These are phyloP conservation scores for Uncinocarpus reesii DNA, from an alignment of 2,329 filamentous ascomycete genomes.

Conservation along the genomic window DNA sequence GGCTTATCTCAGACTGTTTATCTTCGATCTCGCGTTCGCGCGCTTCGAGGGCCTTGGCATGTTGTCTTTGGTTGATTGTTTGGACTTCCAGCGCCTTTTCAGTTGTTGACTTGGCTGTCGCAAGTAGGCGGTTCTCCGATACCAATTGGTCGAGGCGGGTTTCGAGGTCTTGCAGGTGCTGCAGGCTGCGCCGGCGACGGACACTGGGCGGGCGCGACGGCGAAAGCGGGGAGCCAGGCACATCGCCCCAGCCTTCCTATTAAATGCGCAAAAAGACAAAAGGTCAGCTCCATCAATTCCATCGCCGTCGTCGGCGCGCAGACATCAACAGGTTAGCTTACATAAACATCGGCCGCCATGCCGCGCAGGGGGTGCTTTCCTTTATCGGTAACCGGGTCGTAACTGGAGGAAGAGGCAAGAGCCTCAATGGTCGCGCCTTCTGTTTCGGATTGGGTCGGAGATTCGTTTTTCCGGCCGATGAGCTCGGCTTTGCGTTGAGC, in stretches of 20 bases:
- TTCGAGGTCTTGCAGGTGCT: constrained; percentile 81
- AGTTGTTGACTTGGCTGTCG: constrained; percentile 59
- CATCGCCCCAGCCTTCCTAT: constrained; percentile 89
- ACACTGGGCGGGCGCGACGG: constrained; percentile 87
- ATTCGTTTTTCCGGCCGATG: constrained; percentile 13
- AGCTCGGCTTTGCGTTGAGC: constrained; percentile 43
- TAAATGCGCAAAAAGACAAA: constrained; percentile 20
- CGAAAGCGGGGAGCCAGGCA: constrained; percentile 71
- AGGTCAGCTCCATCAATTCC: constrained; percentile 13
- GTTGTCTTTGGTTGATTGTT: constrained; percentile 45
- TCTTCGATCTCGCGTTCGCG: constrained; percentile 63
- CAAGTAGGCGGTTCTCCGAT: constrained; percentile 66
- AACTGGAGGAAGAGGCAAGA: constrained; percentile 44
- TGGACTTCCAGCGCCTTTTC: constrained; percentile 54
- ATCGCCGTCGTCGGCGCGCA: constrained; percentile 11
- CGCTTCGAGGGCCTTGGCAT: constrained; percentile 49
- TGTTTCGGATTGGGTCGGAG: constrained; percentile 14
- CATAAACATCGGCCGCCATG: constrained; percentile 80
- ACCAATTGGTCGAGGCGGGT: constrained; percentile 70
- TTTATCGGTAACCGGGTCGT: constrained; percentile 74
- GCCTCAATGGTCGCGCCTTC: constrained; percentile 29
- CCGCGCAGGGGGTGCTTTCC: constrained; percentile 71
- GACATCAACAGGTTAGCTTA: constrained; percentile 43
- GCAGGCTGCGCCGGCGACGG: constrained; percentile 94
- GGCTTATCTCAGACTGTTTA: constrained; percentile 76